Evolutionary conservation across 163 green algal species (phyloP), one percentile per base, ranked within the genome.

Genomic region (Chlamydomonas reinhardtii): DNA sequence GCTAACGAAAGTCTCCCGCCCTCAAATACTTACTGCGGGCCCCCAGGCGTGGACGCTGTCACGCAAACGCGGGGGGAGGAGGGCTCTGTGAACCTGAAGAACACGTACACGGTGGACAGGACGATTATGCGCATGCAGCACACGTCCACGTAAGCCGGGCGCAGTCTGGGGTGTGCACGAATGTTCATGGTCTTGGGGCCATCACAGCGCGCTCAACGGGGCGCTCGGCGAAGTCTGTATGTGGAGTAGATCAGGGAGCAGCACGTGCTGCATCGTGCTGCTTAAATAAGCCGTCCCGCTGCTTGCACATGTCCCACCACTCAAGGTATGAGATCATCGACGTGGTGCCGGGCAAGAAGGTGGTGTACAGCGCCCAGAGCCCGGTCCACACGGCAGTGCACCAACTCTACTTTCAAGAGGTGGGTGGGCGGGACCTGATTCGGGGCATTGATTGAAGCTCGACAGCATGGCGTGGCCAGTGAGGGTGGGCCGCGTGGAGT

Each of bases 271-370:
- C 59, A 11, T 4, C 24, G 1, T n/a, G 5, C 59, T 22, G 59
- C 4, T 5, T 31, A 66, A 65, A 4, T 65, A 15, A 65, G 56
- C 19, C 4, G 56, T 24, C n/a, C n/a, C n/a, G n/a, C n/a, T 24
- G 56, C 56, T 66, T 11, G 2, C 66, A 12, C 16, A 12, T 72
- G 4, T 34, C 37, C 34, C 20, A 73, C 31, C n/a, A 12, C 11
- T n/a, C 15, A 37, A 87, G 82, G 61, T 87, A 87, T 16, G 82
- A 87, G 12, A 22, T 87, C 17, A 59, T 87, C 29, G 82, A 87
- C 32, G 22, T 82, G 3, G 72, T 32, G 37, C 66, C 72, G 2
- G 82, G 82, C n/a, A 62, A 52, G 72, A 87, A 87, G 54, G 72
- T 87, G 9, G 72, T 82, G 0, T 87, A 87, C 72, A 69, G 34